Evolutionary conservation across 495 filamentous ascomycete species (phyloP), one percentile per base, ranked within the genome.

Genomic region (Cudoniella acicularis): DNA sequence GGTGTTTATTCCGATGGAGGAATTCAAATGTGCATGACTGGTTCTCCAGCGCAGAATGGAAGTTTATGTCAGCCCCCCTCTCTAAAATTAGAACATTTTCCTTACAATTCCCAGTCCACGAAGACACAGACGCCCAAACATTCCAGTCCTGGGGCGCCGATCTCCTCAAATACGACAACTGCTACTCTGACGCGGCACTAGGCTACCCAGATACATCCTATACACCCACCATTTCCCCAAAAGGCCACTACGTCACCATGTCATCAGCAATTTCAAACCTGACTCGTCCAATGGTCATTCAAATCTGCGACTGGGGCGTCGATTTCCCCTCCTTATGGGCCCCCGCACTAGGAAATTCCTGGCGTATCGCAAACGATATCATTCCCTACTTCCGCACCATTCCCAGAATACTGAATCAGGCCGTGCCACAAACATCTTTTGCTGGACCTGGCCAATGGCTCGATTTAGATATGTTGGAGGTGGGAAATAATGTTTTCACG

Each of bases 381-480:
- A 64, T 62, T 47, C 58, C 54, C 21, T 16, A 41, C 10, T 65
- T 18, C 23, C 36, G 59, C 1, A 62, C 58, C 2, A 57, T 65
- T 23, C 20, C 63, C 20, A 23, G 63, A 52, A 65, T 62, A 22
- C 21, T 61, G 46, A 65, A 65, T 36, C 63, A 65, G 48, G 63
- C 50, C 2, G 59, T 65, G 0, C 52, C 63, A 24, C 63, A 65
- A 43, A 65, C 63, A 4, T 45, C 25, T n/a, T 65, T 65, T 48
- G 63, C 63, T 2, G 63, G 63, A 8, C 69, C 64, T 1, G 67
- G 67, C 0, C 64, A 61, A 11, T 71, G 66, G 66, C 53, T 64
- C 13, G 66, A 89, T 62, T 72, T 82, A 3, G 86, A 89, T 62
- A 88, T 88, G 86, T 74, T 88, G 0, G 86, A 89, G 60, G 74